phyloP scores from a whole-genome alignment of 208 protist genomes.

The Crithidia sp. region DNA sequence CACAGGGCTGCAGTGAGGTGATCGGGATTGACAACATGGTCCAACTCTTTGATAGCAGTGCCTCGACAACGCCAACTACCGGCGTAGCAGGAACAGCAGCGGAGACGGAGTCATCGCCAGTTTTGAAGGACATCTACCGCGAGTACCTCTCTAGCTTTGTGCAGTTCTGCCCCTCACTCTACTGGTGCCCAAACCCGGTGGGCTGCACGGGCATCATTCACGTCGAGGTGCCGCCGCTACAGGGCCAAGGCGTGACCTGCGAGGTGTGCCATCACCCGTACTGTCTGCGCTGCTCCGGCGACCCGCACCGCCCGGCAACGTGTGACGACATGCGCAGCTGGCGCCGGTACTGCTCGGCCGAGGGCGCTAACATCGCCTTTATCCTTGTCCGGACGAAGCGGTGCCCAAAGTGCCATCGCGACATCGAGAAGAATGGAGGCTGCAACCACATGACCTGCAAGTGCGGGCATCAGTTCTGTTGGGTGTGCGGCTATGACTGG shows the following conservation, averaged over 20 bases:
- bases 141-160: slow-evolving; percentile 34
- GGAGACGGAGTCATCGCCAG: too few species aligned
- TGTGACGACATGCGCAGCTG: slow-evolving; percentile 61
- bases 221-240: slow-evolving; percentile 35
- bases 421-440: slow-evolving; percentile 92
- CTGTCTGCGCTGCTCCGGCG: slow-evolving; percentile 57
- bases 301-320: slow-evolving; percentile 52
- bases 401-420: slow-evolving; percentile 70
- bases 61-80: neutral
- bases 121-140: slow-evolving; percentile 22
- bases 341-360: slow-evolving; percentile 45
- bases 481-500: slow-evolving; percentile 81
- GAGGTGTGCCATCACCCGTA: slow-evolving; percentile 44
- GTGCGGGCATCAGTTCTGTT: slow-evolving; percentile 88
- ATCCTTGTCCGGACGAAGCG: slow-evolving; percentile 71
- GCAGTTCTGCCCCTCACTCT: slow-evolving; percentile 40
- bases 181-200: slow-evolving; percentile 75
- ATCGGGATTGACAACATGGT: slow-evolving; percentile 29
- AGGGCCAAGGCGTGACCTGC: slow-evolving; percentile 55
- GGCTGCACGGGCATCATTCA: slow-evolving; percentile 63
- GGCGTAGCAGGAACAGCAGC: too few species aligned
- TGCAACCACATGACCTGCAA: slow-evolving; percentile 94
- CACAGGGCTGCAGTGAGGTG: slow-evolving; percentile 30
- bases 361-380: slow-evolving; percentile 59
- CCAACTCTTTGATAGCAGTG: slow-evolving; percentile 15